Conservation (phyloP, 768 basidiomycete species). For the Tricholoma hemisulphureum region DNA sequence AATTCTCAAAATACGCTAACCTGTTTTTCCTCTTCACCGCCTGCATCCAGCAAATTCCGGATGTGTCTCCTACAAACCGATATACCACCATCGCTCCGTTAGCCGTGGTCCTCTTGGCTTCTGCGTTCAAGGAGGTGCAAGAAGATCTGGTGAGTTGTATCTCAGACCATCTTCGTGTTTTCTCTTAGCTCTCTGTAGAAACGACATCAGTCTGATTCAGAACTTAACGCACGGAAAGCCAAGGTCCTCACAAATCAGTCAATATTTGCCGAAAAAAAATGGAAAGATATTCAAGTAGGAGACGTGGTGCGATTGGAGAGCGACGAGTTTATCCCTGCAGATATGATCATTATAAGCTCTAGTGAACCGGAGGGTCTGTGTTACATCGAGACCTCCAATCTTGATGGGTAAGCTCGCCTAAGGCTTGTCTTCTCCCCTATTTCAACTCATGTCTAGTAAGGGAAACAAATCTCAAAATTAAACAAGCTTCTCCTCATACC, state of each 20-base stretch:
- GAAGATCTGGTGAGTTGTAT: constrained; percentile 78
- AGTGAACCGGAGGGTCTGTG: constrained; percentile 97
- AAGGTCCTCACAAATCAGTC: constrained; percentile 68
- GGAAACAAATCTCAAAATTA: constrained; percentile 99
- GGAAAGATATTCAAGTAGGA: constrained; percentile 88
- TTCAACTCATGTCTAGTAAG: constrained; percentile 36
- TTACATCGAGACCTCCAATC: constrained; percentile 96
- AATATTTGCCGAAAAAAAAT: constrained; percentile 72
- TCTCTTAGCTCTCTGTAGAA: constrained; percentile 51
- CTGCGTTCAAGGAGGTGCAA: constrained; percentile 92
- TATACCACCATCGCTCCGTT: constrained; percentile 96
- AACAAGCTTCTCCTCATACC: constrained; percentile 88
- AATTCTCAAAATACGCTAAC: constrained; percentile 99
- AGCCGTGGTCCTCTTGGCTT: constrained; percentile 82
- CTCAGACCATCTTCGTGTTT: not conserved
- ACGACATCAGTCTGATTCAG: constrained; percentile 93
- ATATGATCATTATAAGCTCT: constrained; percentile 81
- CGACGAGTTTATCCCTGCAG: constrained; percentile 95
- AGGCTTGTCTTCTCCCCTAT: not conserved
- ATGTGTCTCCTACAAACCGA: constrained; percentile 91
- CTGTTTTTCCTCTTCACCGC: constrained; percentile 98
- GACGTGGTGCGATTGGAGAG: constrained; percentile 90
- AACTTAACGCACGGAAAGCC: constrained; percentile 80
- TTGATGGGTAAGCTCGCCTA: constrained; percentile 74
- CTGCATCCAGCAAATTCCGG: constrained; percentile 96